Base-by-base conservation (phyloP, 345 rosid species). In the Lumnitzera littorea region DNA sequence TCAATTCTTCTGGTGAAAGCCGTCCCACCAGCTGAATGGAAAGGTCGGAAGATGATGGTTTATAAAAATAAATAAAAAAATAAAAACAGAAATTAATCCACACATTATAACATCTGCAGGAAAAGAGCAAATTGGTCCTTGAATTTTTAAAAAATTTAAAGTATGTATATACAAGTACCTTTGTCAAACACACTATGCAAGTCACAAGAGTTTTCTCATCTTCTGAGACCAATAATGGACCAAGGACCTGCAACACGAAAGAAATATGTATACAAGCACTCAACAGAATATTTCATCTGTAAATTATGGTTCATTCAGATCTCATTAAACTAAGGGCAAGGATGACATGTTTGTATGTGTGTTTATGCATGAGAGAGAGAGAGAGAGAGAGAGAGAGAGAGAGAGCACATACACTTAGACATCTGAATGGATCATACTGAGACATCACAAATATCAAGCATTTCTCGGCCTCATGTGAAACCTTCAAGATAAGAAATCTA, bases 181-280 rank as follows among this genome's bases (percentile, higher is more conserved):
- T 81, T 12, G 84, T 84, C 67, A 79, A 65, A 61, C 76, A 74
- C 58, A 75, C 74, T 51, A 79, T 76, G 72, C 82, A 78, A 46
- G 75, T 67, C 29, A 84, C 72, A 53, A 84, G 89, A 65, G 74
- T 67, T 77, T 67, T 76, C 74, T 81, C 86, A 56, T 84, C 89
- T 66, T 79, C 86, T 29, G 77, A 63, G 17, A 78, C 76, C 71
- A 81, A 65, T 54, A 79, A 23, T 27, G 89, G 76, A 36, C 62
- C 84, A 64, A 76, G 51, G 15, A 64, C 84, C 89, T 84, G 89
- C 55, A 62, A 53, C 20, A 53, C 8, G 12, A 31, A 49, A 36
- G 43, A 36, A 5, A 36, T 5, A 36, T 36, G 5, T 36, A 36
- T 9, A 36, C 43, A 36, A 36, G 43, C 43, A 9, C 43, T 36